These are phyloP conservation scores for Galeopsis tetrahit DNA, from an alignment of 257 asterid genomes.

Conservation along the genomic window DNA sequence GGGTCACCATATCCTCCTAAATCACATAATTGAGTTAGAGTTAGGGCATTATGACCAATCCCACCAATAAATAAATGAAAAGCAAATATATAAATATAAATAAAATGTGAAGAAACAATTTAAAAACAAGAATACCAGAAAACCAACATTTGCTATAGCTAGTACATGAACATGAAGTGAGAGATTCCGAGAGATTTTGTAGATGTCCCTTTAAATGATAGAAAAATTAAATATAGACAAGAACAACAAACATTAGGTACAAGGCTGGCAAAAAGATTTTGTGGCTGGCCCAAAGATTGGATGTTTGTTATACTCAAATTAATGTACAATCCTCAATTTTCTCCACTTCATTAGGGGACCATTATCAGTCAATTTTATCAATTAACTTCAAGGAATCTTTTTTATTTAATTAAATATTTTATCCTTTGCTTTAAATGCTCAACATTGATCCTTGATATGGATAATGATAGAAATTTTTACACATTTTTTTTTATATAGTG, in stretches of 20 bases:
- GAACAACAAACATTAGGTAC: slow-evolving; percentile 38
- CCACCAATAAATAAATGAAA: slow-evolving; percentile 23
- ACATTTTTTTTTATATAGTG: no score
- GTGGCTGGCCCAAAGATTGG: slow-evolving; percentile 46
- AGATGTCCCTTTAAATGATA: slow-evolving; percentile 36
- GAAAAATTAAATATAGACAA: slow-evolving; percentile 38
- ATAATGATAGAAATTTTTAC: background rate
- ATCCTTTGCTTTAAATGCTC: background rate
- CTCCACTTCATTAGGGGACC: slow-evolving; percentile 30
- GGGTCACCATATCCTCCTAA: slow-evolving; percentile 39
- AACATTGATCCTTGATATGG: background rate
- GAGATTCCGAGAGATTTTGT: slow-evolving; percentile 37
- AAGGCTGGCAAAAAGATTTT: slow-evolving; percentile 47
- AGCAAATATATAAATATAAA: background rate
- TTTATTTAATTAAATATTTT: background rate
- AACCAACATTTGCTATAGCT: slow-evolving; percentile 25
- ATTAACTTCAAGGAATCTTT: slow-evolving; percentile 3
- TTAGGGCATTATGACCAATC: slow-evolving; percentile 35
- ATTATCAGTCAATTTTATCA: slow-evolving; percentile 29
- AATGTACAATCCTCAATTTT: slow-evolving; percentile 3
- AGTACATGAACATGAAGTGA: slow-evolving; percentile 19
- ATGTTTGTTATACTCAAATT: slow-evolving; percentile 24
- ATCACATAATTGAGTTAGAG: slow-evolving; percentile 29
- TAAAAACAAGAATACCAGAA: slow-evolving; percentile 19
- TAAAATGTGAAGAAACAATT: background rate